Evolutionary conservation across 148 eudicot genomes (phyloP), one percentile per base, ranked within the genome.

Genomic region (Rhododendron kiyosumense): DNA sequence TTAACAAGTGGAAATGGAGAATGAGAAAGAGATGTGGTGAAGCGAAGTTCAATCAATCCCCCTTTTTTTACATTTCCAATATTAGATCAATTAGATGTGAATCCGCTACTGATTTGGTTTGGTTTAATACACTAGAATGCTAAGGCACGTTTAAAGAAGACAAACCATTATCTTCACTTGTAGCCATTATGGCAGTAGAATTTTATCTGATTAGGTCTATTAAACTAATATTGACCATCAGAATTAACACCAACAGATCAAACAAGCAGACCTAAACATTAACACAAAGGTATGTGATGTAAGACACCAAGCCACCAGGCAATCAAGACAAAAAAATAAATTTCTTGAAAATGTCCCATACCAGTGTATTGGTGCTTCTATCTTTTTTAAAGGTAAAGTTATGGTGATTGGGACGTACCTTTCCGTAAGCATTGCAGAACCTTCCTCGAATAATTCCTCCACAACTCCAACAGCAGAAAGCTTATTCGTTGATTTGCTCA

Each of bases 371-470:
- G 12, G 59, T 7, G 85, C 54, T 59, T 67, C 10, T 71, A 49
- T 46, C 28, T 34, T 59, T 65, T 69, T 28, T 11, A 71, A 84
- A 63, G 38, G 46, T 48, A 76, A 52, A 46, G 20, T 83, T 54
- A 49, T 2, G 54, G 45, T 65, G 59, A 28, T 48, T 51, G 85
- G 61, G 67, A 84, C 15, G 45, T 89, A 93, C 99, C 99, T 95
- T 92, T 97, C 99, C 28, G 98, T 91, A 88, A 95, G 98, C 94
- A 94, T 92, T 81, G 98, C 98, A 90, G 99, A 97, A 85, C 99
- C 99, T 91, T 97, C 99, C 92, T 97, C 99, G 88, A 97, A 97
- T 82, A 97, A 89, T 89, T 97, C 99, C 89, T 97, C 98, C 87
- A 97, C 99, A 85, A 91, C 93, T 75, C 99, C 99, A 38, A 97